These are phyloP conservation scores for Citrullus colocynthis DNA, from an alignment of 306 rosid genomes.

Conservation along the genomic window DNA sequence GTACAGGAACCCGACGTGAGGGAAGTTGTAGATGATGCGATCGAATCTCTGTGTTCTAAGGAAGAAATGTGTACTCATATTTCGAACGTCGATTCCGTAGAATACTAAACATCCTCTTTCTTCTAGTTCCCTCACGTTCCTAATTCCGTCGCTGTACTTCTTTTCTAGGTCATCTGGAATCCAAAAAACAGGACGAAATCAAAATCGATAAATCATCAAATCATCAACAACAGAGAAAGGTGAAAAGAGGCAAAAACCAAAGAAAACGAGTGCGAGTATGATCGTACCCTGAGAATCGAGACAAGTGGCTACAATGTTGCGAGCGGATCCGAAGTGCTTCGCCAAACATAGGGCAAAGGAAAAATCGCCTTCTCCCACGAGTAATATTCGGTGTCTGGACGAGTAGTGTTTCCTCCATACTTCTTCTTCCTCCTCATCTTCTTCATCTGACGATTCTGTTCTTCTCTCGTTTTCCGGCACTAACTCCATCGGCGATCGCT, in stretches of 20 bases:
- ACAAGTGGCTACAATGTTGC: slow-evolving; percentile 60
- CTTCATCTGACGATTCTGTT: slow-evolving; percentile 2
- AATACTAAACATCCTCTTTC: slow-evolving; percentile 49
- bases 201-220: too few relatives aligned
- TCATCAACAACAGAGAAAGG: neutral
- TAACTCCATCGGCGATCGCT: neutral
- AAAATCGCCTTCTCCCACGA: slow-evolving; percentile 84
- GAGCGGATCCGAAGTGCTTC: slow-evolving; percentile 41
- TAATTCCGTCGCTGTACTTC: slow-evolving; percentile 45
- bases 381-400: slow-evolving; percentile 44
- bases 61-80: slow-evolving; percentile 58
- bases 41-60: slow-evolving; percentile 74
- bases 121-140: slow-evolving; percentile 61
- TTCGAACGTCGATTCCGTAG: slow-evolving; percentile 47
- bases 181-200: neutral
- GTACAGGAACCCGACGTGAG: slow-evolving; percentile 72
- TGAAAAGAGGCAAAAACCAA: neutral
- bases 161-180: slow-evolving; percentile 32
- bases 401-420: slow-evolving; percentile 68
- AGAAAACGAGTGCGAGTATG: neutral
- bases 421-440: slow-evolving; percentile 17
- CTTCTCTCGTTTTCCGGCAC: neutral
- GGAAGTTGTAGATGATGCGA: slow-evolving; percentile 69
- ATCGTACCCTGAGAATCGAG: slow-evolving; percentile 53
- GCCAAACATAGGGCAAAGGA: slow-evolving; percentile 59